Base-by-base conservation (phyloP, 2,329 filamentous ascomycete genomes). In the Ceratocystis diversiconidia region DNA sequence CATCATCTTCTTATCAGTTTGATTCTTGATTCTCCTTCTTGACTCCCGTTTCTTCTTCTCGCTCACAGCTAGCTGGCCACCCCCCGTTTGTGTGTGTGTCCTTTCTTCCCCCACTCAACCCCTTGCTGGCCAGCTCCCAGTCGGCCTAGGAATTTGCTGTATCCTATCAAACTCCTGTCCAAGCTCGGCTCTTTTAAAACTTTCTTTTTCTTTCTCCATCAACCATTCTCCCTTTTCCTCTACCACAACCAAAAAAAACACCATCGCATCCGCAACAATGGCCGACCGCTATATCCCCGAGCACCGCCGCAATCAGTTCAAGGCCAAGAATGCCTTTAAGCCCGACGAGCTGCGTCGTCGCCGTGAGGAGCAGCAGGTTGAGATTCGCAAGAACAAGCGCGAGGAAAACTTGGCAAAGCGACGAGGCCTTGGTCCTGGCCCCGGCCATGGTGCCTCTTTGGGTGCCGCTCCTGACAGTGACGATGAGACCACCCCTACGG, bases 281-380 rank as follows among this genome's bases (percentile, higher is more conserved):
- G 89, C 94, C 77, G 94, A 99, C 78, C 90, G 94, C 74, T 99
- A 96, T 82, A 99, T 99, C 74, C 94, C 94, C 77, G 94, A 99
- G 82, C 94, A 99, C 82, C 91, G 94, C 77, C 92, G 94, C 75
- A 96, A 90, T 71, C 92, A 96, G 81, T 99, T 96, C 87, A 99
- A 99, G 88, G 94, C 94, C 65, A 96, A 96, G 85, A 92, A 90
- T 79, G 90, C 90, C 74, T 97, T 99, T 84, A 96, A 96, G 85
- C 92, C 92, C 73, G 94, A 99, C 77, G 94, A 99, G 81, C 87
- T 99, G 71, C 90, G 94, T 76, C 92, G 94, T 74, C 94, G 94
- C 75, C 94, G 94, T 75, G 94, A 99, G 77, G 94, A 99, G 79
- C 92, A 96, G 78, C 94, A 97, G 80, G 94, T 99, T 70, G 94